Evolutionary conservation across 805 yeast genomes (phyloP).

Genomic region (Metschnikowia lachancei): DNA sequence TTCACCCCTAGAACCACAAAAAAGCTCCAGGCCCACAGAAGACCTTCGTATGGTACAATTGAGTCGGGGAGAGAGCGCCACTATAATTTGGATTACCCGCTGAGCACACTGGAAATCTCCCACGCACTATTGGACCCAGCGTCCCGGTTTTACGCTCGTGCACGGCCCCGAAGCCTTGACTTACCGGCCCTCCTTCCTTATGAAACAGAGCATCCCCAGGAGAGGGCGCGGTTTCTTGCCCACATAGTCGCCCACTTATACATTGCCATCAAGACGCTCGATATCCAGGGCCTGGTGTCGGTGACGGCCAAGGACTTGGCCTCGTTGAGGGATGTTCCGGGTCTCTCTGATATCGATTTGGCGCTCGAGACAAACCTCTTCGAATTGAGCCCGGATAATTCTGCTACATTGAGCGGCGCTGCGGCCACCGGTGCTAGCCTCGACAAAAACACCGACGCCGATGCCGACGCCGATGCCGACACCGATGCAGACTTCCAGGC

Average conservation of each 20-base stretch:
- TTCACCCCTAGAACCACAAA: slow-evolving; percentile 27
- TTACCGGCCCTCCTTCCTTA: slow-evolving; percentile 64
- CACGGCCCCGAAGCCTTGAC: slow-evolving; percentile 41
- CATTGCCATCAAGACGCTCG: slow-evolving; percentile 71
- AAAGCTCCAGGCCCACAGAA: slow-evolving; percentile 16
- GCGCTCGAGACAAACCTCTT: slow-evolving; percentile 55
- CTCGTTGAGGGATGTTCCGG: slow-evolving; percentile 30
- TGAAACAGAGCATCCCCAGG: slow-evolving; percentile 61
- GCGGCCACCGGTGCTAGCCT: too few species aligned
- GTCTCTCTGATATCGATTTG: slow-evolving; percentile 41
- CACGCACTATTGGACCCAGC: slow-evolving; percentile 31
- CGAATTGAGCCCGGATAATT: slow-evolving; percentile 26
- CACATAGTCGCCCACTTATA: slow-evolving; percentile 80
- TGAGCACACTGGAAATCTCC: slow-evolving; percentile 31
- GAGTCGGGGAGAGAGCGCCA: slow-evolving; percentile 30
- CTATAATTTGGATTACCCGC: slow-evolving; percentile 55
- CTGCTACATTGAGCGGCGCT: slow-evolving; percentile 5
- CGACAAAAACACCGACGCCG: too few species aligned
- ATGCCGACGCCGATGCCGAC: slow-evolving; percentile 30
- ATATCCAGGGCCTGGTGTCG: slow-evolving; percentile 66
- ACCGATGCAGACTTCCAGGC: slow-evolving; percentile 27
- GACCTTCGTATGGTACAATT: slow-evolving; percentile 34
- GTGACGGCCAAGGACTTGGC: slow-evolving; percentile 70
- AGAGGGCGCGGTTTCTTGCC: slow-evolving; percentile 68
- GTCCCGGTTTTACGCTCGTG: slow-evolving; percentile 39